Percentiles rank a stretch among this genome's conserved stretches.
Conservation (phyloP, 306 rosid species). For the Quercus variabilis region DNA sequence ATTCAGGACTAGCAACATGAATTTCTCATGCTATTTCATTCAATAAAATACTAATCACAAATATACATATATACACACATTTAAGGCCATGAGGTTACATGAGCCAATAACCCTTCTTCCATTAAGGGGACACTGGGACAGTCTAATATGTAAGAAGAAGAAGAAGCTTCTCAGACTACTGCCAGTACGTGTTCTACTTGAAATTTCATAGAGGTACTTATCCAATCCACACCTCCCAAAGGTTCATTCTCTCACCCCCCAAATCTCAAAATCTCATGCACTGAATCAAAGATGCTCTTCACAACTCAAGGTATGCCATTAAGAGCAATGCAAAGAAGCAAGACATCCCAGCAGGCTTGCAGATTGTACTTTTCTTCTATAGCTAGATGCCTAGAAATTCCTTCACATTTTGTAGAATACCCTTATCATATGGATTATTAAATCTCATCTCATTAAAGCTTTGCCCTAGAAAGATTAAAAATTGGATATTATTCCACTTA, state of each 20-base stretch:
- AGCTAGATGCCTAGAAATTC: conserved; percentile 28
- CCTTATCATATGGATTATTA: conserved; percentile 44
- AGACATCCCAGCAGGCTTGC: neutral
- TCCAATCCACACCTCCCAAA: neutral
- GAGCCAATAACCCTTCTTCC: neutral
- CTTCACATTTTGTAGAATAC: conserved; percentile 37
- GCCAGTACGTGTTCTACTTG: too few species aligned
- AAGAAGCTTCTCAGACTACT: too few species aligned
- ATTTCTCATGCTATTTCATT: neutral
- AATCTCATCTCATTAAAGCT: conserved; percentile 17
- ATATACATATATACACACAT: neutral
- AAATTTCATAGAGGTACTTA: neutral
- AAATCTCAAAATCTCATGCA: too few species aligned
- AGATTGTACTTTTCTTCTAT: neutral
- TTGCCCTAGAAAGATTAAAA: conserved; percentile 14
- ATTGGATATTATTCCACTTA: neutral
- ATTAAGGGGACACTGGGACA: neutral
- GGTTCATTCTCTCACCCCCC: neutral
- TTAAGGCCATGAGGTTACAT: neutral
- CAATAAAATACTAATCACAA: neutral
- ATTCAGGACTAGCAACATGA: neutral
- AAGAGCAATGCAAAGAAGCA: neutral
- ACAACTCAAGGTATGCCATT: neutral
- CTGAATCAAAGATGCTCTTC: too few species aligned
- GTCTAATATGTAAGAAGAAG: neutral